Evolutionary conservation across 169 alveolate species (phyloP).

Genomic region (Plasmodium cynomolgi): DNA sequence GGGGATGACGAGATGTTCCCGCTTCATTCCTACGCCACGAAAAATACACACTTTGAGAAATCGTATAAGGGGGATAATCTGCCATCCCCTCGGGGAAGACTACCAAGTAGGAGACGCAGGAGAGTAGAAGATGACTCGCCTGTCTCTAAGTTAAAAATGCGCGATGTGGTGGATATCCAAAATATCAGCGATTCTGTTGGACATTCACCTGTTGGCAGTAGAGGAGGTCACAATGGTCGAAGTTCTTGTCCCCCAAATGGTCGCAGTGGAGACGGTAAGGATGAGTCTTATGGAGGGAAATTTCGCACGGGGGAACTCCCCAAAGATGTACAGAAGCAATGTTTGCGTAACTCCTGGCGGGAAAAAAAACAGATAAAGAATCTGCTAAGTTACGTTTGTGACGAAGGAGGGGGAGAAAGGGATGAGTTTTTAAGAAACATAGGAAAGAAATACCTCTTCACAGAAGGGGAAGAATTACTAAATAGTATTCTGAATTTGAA

Average conservation of each 20-base stretch:
- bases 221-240: not conserved
- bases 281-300: not conserved
- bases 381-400: not conserved
- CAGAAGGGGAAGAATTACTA: slow-evolving; percentile 11
- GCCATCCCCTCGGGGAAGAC: not conserved
- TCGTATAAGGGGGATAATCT: not conserved
- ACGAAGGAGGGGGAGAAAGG: not conserved
- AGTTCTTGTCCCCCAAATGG: not conserved
- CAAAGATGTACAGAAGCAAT: not conserved
- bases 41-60: not conserved
- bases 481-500: slow-evolving; percentile 11
- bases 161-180: not conserved
- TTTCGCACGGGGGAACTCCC: not conserved
- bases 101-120: not conserved
- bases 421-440: not conserved
- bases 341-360: not conserved
- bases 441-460: slow-evolving; percentile 1
- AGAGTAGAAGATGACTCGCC: not conserved
- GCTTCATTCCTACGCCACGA: not conserved
- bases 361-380: not conserved
- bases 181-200: not conserved
- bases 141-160: not conserved
- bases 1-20: not conserved
- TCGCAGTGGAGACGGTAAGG: not conserved
- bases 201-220: not conserved